Conservation (phyloP, 2,329 filamentous ascomycete species). For the Immersiporthe knoxdaviesiana region DNA sequence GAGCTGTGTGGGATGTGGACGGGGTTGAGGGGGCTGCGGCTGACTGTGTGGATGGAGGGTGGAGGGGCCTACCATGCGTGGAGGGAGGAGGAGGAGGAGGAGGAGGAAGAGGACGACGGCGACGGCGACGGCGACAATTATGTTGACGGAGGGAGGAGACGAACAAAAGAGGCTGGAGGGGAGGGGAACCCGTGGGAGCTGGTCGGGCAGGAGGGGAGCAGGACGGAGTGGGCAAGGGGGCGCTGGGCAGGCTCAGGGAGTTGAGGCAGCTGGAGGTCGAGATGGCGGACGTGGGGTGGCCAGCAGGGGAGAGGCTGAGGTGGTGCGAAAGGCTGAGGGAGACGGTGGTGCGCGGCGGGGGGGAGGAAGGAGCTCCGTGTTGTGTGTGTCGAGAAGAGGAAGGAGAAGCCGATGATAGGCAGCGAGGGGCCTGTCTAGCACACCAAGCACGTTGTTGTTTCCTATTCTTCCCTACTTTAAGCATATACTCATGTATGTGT, state of each 20-base stretch:
- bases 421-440: background rate
- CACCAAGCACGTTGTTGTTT: no score
- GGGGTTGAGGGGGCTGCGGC: constrained; percentile 44
- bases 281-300: constrained; percentile 40
- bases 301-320: constrained; percentile 37
- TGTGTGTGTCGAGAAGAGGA: constrained; percentile 2
- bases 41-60: constrained; percentile 41
- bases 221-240: constrained; percentile 38
- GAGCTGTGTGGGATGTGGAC: constrained; percentile 43
- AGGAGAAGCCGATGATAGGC: background rate
- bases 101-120: background rate
- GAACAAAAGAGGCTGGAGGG: background rate
- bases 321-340: constrained; percentile 42
- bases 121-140: background rate
- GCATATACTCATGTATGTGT: background rate
- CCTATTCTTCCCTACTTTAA: no score
- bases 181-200: background rate
- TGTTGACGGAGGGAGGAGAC: background rate
- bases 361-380: constrained; percentile 24
- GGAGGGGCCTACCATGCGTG: constrained; percentile 2
- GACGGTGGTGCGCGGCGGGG: background rate
- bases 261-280: constrained; percentile 48
- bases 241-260: constrained; percentile 38
- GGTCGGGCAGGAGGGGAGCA: constrained; percentile 1
- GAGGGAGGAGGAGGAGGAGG: background rate